Evolutionary conservation across 805 yeast species (phyloP), one percentile per base, ranked within the genome.

Genomic region (Candida michaelii): DNA sequence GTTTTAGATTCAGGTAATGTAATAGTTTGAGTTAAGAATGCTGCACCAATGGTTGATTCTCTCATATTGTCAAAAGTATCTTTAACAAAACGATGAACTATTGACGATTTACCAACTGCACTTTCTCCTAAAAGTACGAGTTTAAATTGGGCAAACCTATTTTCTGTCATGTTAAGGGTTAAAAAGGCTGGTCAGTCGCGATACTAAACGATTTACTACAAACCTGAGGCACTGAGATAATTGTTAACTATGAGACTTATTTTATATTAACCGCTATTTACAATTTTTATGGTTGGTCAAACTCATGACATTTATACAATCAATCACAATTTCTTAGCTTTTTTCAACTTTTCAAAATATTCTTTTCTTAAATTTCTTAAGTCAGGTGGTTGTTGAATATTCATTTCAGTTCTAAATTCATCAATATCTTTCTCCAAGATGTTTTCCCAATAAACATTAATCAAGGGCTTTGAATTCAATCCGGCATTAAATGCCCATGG

Each of bases 391-490:
- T 74, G 74, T 45, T 78, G 82, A 39, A 91, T 81, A 3, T 89
- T 86, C 47, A 91, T 65, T 44, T 84, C 85, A 4, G 55, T 51
- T 55, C 97, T 79, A 36, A 93, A 65, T 54, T 83, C 89, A 43
- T 80, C 71, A 4, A 88, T 77, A 58, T 89, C 91, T 47, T 72
- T 72, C 18, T 82, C 86, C 52, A 93, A 69, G 15, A 82, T 65
- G 33, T 87, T 76, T 59, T 93, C 98, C 99, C 99, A 91, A 59
- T 86, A 88, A 0, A 91, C 89, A 58, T 88, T 87, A 42, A 91
- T 81, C 56, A 93, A 71, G 1, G 93, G 85, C 54, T 82, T 82
- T 39, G 89, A 77, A 43, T 78, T 71, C 40, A 82, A 64, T 2
- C 97, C 96, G 43, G 84, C 82, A 35, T 70, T 65, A 21, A 86